Evolutionary conservation across 257 asterid species (phyloP), one percentile per base, ranked within the genome.

Genomic region (Echium plantagineum): DNA sequence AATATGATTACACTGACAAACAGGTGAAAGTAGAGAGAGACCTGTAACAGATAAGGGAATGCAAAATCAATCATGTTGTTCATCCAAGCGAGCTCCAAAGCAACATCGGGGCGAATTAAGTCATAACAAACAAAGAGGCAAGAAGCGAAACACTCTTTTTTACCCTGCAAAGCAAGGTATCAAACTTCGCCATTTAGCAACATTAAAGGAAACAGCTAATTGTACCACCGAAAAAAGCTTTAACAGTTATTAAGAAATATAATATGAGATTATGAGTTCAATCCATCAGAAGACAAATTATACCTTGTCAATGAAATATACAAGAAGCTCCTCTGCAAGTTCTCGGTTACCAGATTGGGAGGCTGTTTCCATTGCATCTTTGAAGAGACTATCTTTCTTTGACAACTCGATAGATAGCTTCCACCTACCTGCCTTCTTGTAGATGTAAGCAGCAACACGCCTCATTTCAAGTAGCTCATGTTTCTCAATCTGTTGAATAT

Each of bases 391-490:
- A 76, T 93, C 97, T 76, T 93, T 93, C 94, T 89, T 93, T 55
- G 99, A 93, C 79, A 93, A 70, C 57, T 97, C 95, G 73, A 93
- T 93, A n/a, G 97, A 93, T 67, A 80, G 97, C 85, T 83, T 93
- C 99, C 99, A 93, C 72, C 97, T 81, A 56, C 99, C 97, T 20
- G 97, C 99, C 83, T 86, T 93, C 85, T 93, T 93, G 80, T 93
- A 93, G 62, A 93, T 93, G 72, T 87, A 93, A 52, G 99, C 96
- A 60, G 99, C 96, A 70, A 89, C 99, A 67, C 99, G 97, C 74
- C 99, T 85, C 99, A 93, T 93, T 81, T 93, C 99, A 63, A 93
- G 97, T 59, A 93, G 95, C 81, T 93, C 99, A 30, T 93, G 99
- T 71, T 93, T 93, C 95, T 93, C 99, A 56, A 85, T 85, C 99